These are phyloP conservation scores for Wallacemonas sp. DNA, from an alignment of 208 protist genomes.

Conservation along the genomic window DNA sequence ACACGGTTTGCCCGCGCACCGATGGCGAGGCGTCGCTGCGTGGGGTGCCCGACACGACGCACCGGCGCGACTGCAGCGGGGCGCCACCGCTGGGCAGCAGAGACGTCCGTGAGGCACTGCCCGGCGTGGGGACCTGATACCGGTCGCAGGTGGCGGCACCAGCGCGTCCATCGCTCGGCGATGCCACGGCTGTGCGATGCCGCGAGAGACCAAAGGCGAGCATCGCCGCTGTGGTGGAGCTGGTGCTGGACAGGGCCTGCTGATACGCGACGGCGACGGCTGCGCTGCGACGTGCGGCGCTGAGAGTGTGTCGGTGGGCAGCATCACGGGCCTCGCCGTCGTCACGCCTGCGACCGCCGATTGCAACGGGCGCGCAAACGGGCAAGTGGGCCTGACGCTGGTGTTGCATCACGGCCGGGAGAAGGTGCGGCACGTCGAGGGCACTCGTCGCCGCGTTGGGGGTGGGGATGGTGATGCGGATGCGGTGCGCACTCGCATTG, in stretches of 20 bases:
- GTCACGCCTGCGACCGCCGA: background rate
- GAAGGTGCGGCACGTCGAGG: constrained; percentile 28
- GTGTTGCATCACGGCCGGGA: constrained; percentile 24
- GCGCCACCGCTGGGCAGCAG: background rate
- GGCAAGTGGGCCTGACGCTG: constrained; percentile 25
- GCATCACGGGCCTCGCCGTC: background rate
- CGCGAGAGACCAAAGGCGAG: background rate
- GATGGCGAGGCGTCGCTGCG: background rate
- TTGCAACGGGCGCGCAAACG: background rate
- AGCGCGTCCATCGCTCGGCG: background rate
- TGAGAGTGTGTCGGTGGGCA: background rate
- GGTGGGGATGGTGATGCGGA: constrained; percentile 12
- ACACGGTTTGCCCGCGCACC: background rate
- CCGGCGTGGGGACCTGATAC: no score
- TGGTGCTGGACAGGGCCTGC: background rate
- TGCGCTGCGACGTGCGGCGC: background rate
- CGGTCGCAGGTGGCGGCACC: background rate
- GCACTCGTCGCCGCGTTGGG: background rate
- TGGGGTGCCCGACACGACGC: background rate
- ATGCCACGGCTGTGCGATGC: background rate
- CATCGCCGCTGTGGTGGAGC: background rate
- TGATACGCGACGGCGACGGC: constrained; percentile 2
- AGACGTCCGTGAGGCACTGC: background rate
- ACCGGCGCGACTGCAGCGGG: background rate
- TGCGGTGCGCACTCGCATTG: background rate